These are phyloP conservation scores for Gynochthodes officinalis DNA, from an alignment of 257 asterid genomes.

Conservation along the genomic window DNA sequence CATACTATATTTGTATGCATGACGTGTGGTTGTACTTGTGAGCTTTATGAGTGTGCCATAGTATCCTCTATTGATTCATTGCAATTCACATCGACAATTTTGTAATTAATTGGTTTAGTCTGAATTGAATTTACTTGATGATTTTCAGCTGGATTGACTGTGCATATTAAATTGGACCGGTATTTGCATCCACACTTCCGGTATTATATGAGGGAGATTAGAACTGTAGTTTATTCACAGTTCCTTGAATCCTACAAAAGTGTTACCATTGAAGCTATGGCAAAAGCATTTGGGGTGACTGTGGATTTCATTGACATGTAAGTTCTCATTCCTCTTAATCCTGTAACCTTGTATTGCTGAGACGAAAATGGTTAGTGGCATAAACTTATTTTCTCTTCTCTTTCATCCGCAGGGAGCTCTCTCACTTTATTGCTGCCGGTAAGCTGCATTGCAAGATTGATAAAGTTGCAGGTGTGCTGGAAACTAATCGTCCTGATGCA, in stretches of 20 bases:
- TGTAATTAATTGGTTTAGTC: neutral
- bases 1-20: neutral
- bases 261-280: constrained; percentile 81
- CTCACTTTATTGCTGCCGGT: constrained; percentile 80
- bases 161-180: constrained; percentile 67
- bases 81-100: neutral
- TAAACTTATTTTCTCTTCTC: constrained; percentile 2
- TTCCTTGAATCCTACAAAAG: constrained; percentile 83
- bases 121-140: constrained; percentile 1
- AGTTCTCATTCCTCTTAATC: constrained; percentile 20
- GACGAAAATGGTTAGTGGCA: neutral
- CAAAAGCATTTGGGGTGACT: constrained; percentile 72
- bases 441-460: constrained; percentile 83
- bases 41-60: neutral
- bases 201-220: constrained; percentile 74
- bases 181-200: constrained; percentile 74
- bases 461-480: constrained; percentile 81
- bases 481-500: constrained; percentile 90
- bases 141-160: constrained; percentile 68
- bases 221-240: constrained; percentile 80
- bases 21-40: neutral
- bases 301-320: constrained; percentile 72
- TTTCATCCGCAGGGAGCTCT: constrained; percentile 54
- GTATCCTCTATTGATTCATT: neutral
- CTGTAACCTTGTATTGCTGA: neutral